Evolutionary conservation across 2,329 filamentous ascomycete genomes (phyloP), one percentile per base, ranked within the genome.

Genomic region (Sporothrix globosa): DNA sequence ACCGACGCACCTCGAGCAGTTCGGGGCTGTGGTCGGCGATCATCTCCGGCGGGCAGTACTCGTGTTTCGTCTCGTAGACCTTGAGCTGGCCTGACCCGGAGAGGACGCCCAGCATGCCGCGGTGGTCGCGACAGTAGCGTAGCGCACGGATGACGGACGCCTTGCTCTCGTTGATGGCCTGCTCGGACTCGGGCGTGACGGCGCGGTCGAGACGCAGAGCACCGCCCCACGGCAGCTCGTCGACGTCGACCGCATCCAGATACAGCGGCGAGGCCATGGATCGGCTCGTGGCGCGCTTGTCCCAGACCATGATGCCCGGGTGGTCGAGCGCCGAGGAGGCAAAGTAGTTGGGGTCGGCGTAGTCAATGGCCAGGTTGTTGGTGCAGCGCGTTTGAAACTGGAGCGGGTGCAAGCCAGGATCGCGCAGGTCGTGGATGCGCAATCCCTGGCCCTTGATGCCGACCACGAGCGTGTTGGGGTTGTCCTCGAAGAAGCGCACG

Each of bases 321-420:
- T 92, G 89, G 71, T 92, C 91, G 14, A 92, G 82, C 2, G 90
- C 90, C 17, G 91, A 92, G 0, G 92, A 94, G 1, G 92, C 89
- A 80, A 96, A 95, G 79, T 93, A 95, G 75, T 96, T 93, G 74
- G 90, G 88, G 75, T 96, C 91, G 27, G 88, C 83, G 72, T 91
- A 92, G 80, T 96, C 92, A 72, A 96, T 92, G 19, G 91, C 87
- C 69, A 96, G 78, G 73, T 91, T 91, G 75, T 91, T 91, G 77
- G 89, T 90, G 75, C 87, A 89, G 74, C 86, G 88, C 4, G 88
- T 91, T 72, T 86, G 86, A 73, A 89, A 90, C n/a, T 83, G 87
- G 63, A 86, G 81, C 54, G 69, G 69, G 7, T 69, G 70, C 11
- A 52, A n/a, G 21, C 60, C 44, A 2, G 72, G 69, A 68, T 75